Base-by-base conservation (phyloP, 768 basidiomycete genomes). In the Pulveroboletus ravenelii region DNA sequence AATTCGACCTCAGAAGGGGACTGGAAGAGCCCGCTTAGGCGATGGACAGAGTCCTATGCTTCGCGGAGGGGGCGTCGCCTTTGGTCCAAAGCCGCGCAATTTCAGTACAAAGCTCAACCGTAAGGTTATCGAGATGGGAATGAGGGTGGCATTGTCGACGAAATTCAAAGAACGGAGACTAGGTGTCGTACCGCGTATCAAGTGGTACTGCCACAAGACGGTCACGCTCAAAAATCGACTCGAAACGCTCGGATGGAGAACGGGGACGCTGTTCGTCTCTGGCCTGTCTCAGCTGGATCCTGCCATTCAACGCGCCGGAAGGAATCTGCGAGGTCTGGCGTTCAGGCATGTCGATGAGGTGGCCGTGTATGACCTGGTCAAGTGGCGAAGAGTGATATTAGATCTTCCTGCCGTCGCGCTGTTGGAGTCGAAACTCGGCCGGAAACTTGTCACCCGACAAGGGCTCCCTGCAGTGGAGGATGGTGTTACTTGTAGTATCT, bases 101-200 rank as follows among this genome's bases (percentile, higher is more conserved):
- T 97, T 94, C 68, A 83, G 87, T 60, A 93, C 92, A 17, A 87
- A 89, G 56, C 78, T 99, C 34, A 89, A 90, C n/a, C 80, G 90
- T 55, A 97, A 97, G 70, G 88, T 96, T 57, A 78, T 92, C 37
- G 76, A 89, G 60, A 88, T 97, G 83, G 95, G 94, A 10, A 85
- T 97, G 82, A 80, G 89, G 18, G 86, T 93, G 45, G 93, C 91
- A 3, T 69, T 98, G 40, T 92, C 90, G 57, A 78, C 82, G 38
- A 92, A 93, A 67, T 73, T 95, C 63, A 78, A 79, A 59, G 86
- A 91, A 54, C 78, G 80, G 37, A 70, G 78, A 38, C 72, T 99
- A 13, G 84, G 88, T 42, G 77, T 97, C 47, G 86, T 95, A 60
- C 76, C 80, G 50, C 78, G 75, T 55, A 69, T 90, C 55, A 78